These are phyloP conservation scores for Astragalus glycyphyllos DNA, from an alignment of 306 rosid genomes.

Conservation along the genomic window DNA sequence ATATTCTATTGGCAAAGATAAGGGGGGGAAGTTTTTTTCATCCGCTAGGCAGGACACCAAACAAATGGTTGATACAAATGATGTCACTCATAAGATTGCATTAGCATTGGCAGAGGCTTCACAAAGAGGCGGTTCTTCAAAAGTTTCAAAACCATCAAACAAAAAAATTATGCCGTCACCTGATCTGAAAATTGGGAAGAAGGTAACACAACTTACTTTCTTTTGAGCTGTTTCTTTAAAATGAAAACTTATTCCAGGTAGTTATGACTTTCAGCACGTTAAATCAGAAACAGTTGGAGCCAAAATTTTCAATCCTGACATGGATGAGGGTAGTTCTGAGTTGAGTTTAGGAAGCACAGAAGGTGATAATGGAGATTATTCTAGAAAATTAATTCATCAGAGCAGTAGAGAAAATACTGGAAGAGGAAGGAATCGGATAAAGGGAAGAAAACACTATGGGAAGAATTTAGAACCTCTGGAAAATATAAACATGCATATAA, in stretches of 20 bases:
- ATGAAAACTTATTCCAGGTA: conserved; percentile 25
- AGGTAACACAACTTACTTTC: conserved; percentile 57
- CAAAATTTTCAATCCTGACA: conserved; percentile 52
- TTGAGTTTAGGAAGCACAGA: conserved; percentile 79
- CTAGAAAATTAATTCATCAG: conserved; percentile 44
- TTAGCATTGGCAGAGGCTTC: conserved; percentile 86
- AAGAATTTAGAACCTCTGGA: conserved; percentile 62
- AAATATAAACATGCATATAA: conserved; percentile 59
- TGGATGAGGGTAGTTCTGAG: conserved; percentile 72
- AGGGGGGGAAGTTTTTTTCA: conserved; percentile 59
- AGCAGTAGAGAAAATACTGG: conserved; percentile 49
- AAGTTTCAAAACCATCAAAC: conserved; percentile 63
- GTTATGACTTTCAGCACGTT: conserved; percentile 56
- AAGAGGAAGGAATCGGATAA: conserved; percentile 54
- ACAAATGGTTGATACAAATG: conserved; percentile 56
- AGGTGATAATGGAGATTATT: conserved; percentile 62
- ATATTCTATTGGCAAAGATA: conserved; percentile 65
- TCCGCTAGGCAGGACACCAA: conserved; percentile 65
- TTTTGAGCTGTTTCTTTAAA: conserved; percentile 31
- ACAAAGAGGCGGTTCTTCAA: conserved; percentile 74
- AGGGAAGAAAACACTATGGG: conserved; percentile 51
- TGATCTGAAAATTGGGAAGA: conserved; percentile 54
- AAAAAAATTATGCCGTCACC: conserved; percentile 58
- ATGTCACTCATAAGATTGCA: conserved; percentile 79
- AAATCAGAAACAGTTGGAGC: conserved; percentile 55